phyloP scores from a whole-genome alignment of 768 basidiomycete genomes.

The Pleurotus ostreatus region DNA sequence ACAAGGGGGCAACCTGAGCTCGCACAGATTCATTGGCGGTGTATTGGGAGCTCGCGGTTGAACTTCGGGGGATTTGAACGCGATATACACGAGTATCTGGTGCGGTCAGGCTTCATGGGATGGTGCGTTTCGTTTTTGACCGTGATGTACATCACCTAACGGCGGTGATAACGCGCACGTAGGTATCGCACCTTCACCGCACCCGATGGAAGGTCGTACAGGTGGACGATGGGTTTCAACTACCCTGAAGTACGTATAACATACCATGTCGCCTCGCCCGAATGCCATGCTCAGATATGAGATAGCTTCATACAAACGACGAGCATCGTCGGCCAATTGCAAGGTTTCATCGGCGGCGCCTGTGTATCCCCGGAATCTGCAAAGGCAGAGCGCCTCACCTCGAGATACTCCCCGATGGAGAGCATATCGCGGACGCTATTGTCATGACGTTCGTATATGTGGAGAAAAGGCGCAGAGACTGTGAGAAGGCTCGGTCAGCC shows the following conservation, averaged over 20 bases:
- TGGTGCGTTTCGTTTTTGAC: slow-evolving; percentile 15
- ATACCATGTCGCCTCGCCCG: background rate
- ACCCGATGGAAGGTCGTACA: slow-evolving; percentile 23
- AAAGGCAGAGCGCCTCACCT: slow-evolving; percentile 13
- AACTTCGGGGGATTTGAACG: slow-evolving; percentile 22
- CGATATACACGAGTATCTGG: slow-evolving; percentile 21
- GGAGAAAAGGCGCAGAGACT: slow-evolving; percentile 20
- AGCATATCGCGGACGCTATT: slow-evolving; percentile 22
- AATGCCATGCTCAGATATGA: background rate
- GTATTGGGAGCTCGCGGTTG: slow-evolving; percentile 24
- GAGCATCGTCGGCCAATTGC: background rate
- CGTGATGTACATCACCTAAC: too few relatives aligned
- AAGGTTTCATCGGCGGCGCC: slow-evolving; percentile 1
- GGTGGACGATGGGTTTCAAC: slow-evolving; percentile 15
- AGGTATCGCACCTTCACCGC: slow-evolving; percentile 19
- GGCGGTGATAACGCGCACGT: background rate
- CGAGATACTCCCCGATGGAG: slow-evolving; percentile 19
- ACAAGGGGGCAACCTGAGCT: slow-evolving; percentile 20
- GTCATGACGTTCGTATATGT: slow-evolving; percentile 26
- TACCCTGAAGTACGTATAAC: background rate
- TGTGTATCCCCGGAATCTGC: slow-evolving; percentile 8
- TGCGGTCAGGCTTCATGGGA: slow-evolving; percentile 16
- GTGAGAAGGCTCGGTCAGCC: background rate
- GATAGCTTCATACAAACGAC: slow-evolving; percentile 5
- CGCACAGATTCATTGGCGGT: slow-evolving; percentile 30